Evolutionary conservation across 2,329 filamentous ascomycete species (phyloP), one percentile per base, ranked within the genome.

Genomic region (Sclerotinia nivalis): DNA sequence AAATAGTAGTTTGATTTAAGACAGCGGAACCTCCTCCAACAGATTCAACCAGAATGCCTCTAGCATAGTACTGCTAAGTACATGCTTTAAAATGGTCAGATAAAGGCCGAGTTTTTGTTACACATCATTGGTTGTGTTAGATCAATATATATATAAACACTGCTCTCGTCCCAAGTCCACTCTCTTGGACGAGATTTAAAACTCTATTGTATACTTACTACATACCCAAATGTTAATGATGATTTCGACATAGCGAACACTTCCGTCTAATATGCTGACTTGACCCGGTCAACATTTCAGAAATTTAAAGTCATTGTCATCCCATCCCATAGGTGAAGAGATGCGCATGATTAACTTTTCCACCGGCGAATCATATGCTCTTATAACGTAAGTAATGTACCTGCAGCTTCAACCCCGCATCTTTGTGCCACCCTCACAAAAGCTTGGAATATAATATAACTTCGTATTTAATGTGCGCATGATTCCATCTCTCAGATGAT

Each of bases 341-440:
- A 25, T 40, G 37, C 34, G 7, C n/a, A 25, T 25, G 12, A 37
- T 25, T 50, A 20, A 52, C n/a, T 64, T 22, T 22, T 4, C 34
- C 15, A 13, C 22, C 61, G 34, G n/a, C 47, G 61, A 52, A 52
- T 52, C 47, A 40, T 40, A 22, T 52, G 8, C 34, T 56, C 61
- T 28, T 2, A 40, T 28, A 68, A 61, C 54, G 55, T 49, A 59
- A 56, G 49, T 40, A 28, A 28, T 49, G 60, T 58, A 49, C 60
- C 60, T 66, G 60, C 60, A 66, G 60, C 68, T 58, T 34, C 43
- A 59, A 69, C 68, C 68, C 68, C 68, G 68, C 68, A 70, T 37
- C 43, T 67, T 70, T 67, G 50, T 52, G 54, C 54, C 20, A 59
- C 52, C 62, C 45, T 64, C 34, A 68, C 45, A 52, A 60, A 68